Evolutionary conservation across 2,329 filamentous ascomycete genomes (phyloP).

Genomic region (Aspergillus aculeatinus): DNA sequence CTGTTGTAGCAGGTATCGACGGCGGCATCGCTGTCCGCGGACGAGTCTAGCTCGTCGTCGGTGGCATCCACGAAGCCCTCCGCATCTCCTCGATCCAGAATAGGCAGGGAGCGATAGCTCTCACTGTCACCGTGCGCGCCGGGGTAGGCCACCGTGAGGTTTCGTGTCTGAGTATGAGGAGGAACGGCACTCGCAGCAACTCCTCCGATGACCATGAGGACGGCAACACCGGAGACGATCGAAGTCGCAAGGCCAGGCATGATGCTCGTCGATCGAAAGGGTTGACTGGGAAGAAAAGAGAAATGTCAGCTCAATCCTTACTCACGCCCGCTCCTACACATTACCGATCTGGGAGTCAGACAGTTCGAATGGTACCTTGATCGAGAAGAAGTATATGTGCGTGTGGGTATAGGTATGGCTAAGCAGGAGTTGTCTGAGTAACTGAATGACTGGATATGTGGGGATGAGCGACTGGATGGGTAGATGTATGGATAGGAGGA

Average conservation of each 20-base stretch:
- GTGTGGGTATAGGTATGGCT: background rate
- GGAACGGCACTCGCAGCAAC: background rate
- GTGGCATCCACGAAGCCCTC: background rate
- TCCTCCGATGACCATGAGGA: background rate
- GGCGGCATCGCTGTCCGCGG: background rate
- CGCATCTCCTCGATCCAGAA: background rate
- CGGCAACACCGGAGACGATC: background rate
- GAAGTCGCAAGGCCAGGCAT: background rate
- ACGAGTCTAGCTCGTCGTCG: background rate
- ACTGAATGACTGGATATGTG: background rate
- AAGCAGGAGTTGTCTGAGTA: background rate
- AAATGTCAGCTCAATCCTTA: background rate
- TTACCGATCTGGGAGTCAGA: background rate
- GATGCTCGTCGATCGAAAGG: background rate
- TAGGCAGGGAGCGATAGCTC: background rate
- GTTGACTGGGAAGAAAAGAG: background rate
- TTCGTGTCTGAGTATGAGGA: background rate
- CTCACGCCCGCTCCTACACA: background rate
- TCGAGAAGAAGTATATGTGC: background rate
- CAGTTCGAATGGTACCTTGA: background rate
- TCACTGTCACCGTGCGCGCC: background rate
- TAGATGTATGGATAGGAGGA: background rate
- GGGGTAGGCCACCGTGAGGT: background rate
- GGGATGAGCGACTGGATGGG: background rate
- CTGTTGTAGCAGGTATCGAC: background rate